Conservation (phyloP, 805 yeast species). For the Wickerhamiella qilinensis region DNA sequence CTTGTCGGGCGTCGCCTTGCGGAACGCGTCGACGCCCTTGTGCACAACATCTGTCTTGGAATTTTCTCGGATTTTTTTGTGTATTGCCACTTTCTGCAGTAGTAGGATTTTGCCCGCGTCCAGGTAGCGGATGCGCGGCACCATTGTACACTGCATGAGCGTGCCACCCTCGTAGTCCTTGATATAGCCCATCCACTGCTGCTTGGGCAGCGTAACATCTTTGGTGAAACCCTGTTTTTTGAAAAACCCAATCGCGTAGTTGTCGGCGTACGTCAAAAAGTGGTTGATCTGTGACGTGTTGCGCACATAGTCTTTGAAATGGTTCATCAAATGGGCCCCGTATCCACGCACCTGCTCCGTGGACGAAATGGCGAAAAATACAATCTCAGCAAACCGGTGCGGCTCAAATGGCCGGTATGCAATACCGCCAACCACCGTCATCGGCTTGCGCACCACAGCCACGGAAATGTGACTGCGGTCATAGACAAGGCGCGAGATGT, state of each 20-base stretch:
- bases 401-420: constrained; percentile 88
- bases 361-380: constrained; percentile 92
- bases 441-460: constrained; percentile 87
- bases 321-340: constrained; percentile 98
- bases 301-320: constrained; percentile 84
- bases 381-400: constrained; percentile 91
- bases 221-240: constrained; percentile 97
- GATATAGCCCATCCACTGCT: constrained; percentile 95
- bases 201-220: constrained; percentile 72
- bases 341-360: constrained; percentile 97
- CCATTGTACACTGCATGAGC: constrained; percentile 90
- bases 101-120: constrained; percentile 77
- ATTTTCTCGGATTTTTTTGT: constrained; percentile 55
- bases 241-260: constrained; percentile 96
- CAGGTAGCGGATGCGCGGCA: constrained; percentile 73
- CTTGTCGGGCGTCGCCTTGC: constrained; percentile 22
- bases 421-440: constrained; percentile 95
- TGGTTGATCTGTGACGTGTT: constrained; percentile 74
- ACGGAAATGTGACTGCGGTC: constrained; percentile 89
- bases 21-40: constrained; percentile 65
- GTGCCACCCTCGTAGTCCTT: constrained; percentile 99
- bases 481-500: constrained; percentile 84
- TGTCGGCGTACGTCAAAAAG: constrained; percentile 92
- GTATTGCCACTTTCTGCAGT: constrained; percentile 81
- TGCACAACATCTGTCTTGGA: constrained; percentile 68